Percentiles rank a stretch among this genome's conserved stretches.
These are phyloP conservation scores for Brettanomyces sp. DNA, from an alignment of 805 yeast species.

Conservation along the genomic window DNA sequence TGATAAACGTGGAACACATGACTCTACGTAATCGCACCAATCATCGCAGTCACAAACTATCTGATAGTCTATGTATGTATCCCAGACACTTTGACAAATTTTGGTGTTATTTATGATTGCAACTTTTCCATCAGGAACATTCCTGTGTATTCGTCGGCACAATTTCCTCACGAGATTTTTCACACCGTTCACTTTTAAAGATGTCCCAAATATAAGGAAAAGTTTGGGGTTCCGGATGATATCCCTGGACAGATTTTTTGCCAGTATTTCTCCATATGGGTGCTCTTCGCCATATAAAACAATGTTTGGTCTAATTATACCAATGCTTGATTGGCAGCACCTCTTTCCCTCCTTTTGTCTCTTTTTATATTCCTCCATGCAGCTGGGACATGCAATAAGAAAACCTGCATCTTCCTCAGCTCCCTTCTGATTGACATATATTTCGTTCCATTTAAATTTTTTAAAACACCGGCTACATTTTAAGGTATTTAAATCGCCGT, in stretches of 20 bases:
- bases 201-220: slow-evolving; percentile 85
- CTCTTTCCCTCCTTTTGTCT: slow-evolving; percentile 67
- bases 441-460: slow-evolving; percentile 48
- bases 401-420: slow-evolving; percentile 37
- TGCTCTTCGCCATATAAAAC: slow-evolving; percentile 93
- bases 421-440: slow-evolving; percentile 9
- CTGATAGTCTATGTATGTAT: slow-evolving; percentile 67
- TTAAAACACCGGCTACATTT: slow-evolving; percentile 66
- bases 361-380: slow-evolving; percentile 46
- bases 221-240: slow-evolving; percentile 62
- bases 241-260: slow-evolving; percentile 61
- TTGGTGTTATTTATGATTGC: slow-evolving; percentile 66
- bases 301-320: slow-evolving; percentile 78
- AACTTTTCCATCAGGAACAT: slow-evolving; percentile 59
- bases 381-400: slow-evolving; percentile 69
- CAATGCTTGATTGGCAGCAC: slow-evolving; percentile 58
- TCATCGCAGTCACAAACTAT: slow-evolving; percentile 72
- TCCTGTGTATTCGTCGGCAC: slow-evolving; percentile 64
- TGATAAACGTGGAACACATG: slow-evolving; percentile 34
- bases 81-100: slow-evolving; percentile 57
- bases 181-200: slow-evolving; percentile 85
- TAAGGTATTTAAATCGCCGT: slow-evolving; percentile 75
- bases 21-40: slow-evolving; percentile 53
- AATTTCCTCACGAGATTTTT: slow-evolving; percentile 62
- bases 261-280: slow-evolving; percentile 74